These are phyloP conservation scores for Coemansia sp. DNA, from an alignment of 192 early-diverging fungal species.

Conservation along the genomic window DNA sequence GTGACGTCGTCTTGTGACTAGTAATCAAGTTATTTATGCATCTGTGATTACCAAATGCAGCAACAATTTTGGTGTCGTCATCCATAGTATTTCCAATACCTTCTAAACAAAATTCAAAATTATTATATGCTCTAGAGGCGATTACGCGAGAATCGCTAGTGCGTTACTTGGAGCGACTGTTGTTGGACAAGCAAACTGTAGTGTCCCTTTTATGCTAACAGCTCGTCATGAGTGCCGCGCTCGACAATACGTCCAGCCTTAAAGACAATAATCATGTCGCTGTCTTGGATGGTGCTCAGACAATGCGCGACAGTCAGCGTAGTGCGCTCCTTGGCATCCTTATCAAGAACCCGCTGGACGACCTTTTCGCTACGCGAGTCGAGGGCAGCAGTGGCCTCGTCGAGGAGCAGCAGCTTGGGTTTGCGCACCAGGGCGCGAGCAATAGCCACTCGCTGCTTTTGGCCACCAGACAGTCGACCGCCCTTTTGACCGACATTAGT, in stretches of 20 bases:
- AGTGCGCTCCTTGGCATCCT: slow-evolving; percentile 67
- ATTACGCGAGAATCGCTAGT: slow-evolving; percentile 14
- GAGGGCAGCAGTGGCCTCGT: slow-evolving; percentile 79
- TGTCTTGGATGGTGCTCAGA: slow-evolving; percentile 17
- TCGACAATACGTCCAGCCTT: slow-evolving; percentile 56
- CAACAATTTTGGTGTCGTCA: too few species aligned
- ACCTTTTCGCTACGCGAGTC: slow-evolving; percentile 72
- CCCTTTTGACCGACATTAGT: slow-evolving; percentile 82
- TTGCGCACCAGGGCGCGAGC: slow-evolving; percentile 85
- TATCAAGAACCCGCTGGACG: slow-evolving; percentile 71
- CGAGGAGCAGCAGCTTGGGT: slow-evolving; percentile 81
- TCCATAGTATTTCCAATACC: too few species aligned
- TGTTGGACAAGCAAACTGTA: slow-evolving; percentile 67
- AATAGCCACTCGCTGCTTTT: slow-evolving; percentile 88
- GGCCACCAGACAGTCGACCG: slow-evolving; percentile 41
- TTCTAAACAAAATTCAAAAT: too few species aligned
- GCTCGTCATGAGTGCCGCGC: slow-evolving; percentile 62
- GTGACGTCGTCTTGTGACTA: too few species aligned
- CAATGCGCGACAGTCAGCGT: slow-evolving; percentile 79
- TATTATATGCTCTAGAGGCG: too few species aligned
- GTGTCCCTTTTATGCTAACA: slow-evolving; percentile 50
- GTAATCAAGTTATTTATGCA: too few species aligned
- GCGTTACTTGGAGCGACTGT: slow-evolving; percentile 66
- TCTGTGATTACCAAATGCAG: too few species aligned
- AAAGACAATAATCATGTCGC: slow-evolving; percentile 23